phyloP scores from a whole-genome alignment of 371 early-diverging fungal genomes.

The Mortierella sp. region DNA sequence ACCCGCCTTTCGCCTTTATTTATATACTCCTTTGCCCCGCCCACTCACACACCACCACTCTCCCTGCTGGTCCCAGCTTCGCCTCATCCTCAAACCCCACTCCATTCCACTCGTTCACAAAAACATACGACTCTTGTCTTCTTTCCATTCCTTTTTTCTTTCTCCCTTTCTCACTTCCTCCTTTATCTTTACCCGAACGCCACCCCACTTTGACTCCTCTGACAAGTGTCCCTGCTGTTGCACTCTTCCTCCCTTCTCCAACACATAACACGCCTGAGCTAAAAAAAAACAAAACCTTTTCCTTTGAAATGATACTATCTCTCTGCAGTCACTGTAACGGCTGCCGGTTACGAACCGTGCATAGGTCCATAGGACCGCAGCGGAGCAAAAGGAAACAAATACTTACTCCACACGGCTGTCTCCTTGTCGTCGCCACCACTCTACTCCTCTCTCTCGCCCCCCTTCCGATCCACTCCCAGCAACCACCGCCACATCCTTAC shows the following conservation, averaged over 20 bases:
- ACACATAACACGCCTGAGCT: neutral
- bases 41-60: neutral
- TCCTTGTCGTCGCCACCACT: neutral
- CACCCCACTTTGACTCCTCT: neutral
- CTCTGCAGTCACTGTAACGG: conserved; percentile 24
- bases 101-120: neutral
- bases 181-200: neutral
- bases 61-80: neutral
- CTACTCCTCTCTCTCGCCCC: neutral
- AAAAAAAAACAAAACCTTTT: neutral
- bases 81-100: too few species aligned
- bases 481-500: neutral
- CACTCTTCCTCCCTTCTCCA: neutral
- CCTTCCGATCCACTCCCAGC: neutral
- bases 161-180: too few species aligned
- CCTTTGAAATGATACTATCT: conserved; percentile 3
- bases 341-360: neutral
- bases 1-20: neutral
- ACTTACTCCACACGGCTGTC: neutral
- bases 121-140: neutral
- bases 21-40: neutral
- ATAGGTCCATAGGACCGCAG: neutral
- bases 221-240: neutral
- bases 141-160: neutral
- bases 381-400: neutral